These are phyloP conservation scores for Pisolithus microcarpus DNA, from an alignment of 768 basidiomycete genomes.

Conservation along the genomic window DNA sequence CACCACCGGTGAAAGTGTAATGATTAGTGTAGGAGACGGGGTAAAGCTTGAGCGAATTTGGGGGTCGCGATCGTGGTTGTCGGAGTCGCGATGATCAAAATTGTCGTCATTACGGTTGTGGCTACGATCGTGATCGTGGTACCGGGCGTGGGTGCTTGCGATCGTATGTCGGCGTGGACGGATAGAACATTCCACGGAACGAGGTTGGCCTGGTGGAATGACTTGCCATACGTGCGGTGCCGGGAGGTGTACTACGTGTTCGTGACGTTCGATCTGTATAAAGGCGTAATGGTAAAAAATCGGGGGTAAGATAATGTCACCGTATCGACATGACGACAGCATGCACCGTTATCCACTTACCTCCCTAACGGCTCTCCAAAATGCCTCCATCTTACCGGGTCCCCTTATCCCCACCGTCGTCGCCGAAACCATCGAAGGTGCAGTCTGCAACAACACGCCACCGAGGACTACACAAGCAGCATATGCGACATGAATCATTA, in stretches of 20 bases:
- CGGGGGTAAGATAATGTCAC: neutral
- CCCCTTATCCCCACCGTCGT: constrained; percentile 17
- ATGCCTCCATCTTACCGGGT: constrained; percentile 70
- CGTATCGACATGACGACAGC: neutral
- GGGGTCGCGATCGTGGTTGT: constrained; percentile 5
- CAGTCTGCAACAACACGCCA: constrained; percentile 82
- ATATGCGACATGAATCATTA: constrained; percentile 82
- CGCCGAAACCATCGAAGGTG: constrained; percentile 40
- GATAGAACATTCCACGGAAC: constrained; percentile 1
- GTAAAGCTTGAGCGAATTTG: constrained; percentile 7
- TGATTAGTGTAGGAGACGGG: constrained; percentile 46
- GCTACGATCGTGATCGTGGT: constrained; percentile 13
- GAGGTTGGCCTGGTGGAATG: constrained; percentile 35
- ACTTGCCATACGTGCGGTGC: constrained; percentile 90
- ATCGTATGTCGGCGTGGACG: neutral
- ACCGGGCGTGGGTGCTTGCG: constrained; percentile 7
- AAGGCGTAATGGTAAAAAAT: too few relatives aligned
- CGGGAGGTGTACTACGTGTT: constrained; percentile 73
- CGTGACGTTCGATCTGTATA: constrained; percentile 74
- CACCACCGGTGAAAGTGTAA: constrained; percentile 79
- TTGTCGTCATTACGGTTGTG: constrained; percentile 9
- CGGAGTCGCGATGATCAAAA: constrained; percentile 10
- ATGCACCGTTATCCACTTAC: constrained; percentile 32
- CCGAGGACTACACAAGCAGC: constrained; percentile 79
- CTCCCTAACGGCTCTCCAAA: constrained; percentile 77